phyloP scores from a whole-genome alignment of 2,329 filamentous ascomycete species.

The Colletotrichum ledebouriae region DNA sequence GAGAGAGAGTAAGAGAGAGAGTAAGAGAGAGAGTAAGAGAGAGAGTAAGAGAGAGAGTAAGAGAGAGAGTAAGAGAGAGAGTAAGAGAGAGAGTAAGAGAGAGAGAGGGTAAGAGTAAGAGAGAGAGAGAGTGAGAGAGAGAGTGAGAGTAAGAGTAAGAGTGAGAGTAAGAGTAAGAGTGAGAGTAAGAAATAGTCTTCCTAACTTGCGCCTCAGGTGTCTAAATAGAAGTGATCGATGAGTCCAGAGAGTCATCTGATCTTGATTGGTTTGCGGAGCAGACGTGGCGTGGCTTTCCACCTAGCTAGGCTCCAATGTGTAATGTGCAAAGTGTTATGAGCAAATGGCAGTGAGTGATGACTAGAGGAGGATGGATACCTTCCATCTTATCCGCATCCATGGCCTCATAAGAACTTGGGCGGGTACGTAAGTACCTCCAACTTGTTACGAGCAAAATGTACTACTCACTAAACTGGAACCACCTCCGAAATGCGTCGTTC shows the following conservation, averaged over 20 bases:
- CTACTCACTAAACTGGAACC: conserved; percentile 38
- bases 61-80: too few species aligned
- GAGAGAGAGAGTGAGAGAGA: too few species aligned
- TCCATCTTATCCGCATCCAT: too few species aligned
- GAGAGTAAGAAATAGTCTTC: neutral
- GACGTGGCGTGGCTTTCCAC: neutral
- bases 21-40: too few species aligned
- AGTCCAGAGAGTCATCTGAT: neutral
- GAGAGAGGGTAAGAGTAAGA: too few species aligned
- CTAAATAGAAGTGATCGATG: neutral
- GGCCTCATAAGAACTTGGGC: neutral
- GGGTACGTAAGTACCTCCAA: neutral
- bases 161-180: too few species aligned
- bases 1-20: neutral
- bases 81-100: too few species aligned
- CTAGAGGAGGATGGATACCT: too few species aligned
- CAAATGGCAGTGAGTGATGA: neutral
- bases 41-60: too few species aligned
- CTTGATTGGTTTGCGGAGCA: neutral
- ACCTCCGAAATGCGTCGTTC: conserved; percentile 9
- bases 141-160: too few species aligned
- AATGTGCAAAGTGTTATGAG: neutral
- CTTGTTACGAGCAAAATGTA: neutral
- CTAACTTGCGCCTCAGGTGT: too few species aligned
- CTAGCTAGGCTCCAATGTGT: neutral